A percentile compares a stretch with the other conserved stretches of the same genome.
phyloP scores from a whole-genome alignment of 495 filamentous ascomycete genomes.

The Aspergillus incahuasiensis region DNA sequence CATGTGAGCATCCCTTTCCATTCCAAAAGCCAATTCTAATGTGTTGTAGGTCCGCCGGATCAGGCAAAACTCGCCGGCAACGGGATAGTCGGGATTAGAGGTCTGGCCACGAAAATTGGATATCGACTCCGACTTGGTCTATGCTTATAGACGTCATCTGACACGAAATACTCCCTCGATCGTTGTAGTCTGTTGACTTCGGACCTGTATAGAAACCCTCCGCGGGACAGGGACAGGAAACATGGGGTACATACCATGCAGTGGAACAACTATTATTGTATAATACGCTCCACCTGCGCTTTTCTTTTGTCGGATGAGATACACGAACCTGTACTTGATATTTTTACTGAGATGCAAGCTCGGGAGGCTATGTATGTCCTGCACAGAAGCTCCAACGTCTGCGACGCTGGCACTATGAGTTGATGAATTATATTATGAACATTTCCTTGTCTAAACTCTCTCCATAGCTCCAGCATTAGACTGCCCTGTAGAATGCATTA shows the following conservation, averaged over 20 bases:
- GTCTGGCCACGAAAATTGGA: slow-evolving; percentile 10
- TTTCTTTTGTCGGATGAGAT: slow-evolving; percentile 13
- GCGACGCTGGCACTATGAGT: slow-evolving; percentile 28
- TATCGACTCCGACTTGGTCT: slow-evolving; percentile 1
- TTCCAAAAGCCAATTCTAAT: neutral
- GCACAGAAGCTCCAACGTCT: slow-evolving; percentile 23
- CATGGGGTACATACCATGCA: neutral
- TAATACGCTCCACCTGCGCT: neutral
- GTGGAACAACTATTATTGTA: neutral
- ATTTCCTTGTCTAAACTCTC: slow-evolving; percentile 5
- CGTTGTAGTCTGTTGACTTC: slow-evolving; percentile 7
- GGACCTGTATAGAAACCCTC: slow-evolving; percentile 16
- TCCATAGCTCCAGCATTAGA: neutral
- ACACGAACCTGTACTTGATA: slow-evolving; percentile 19
- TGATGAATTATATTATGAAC: slow-evolving; percentile 29
- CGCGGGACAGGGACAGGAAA: neutral
- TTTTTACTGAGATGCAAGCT: slow-evolving; percentile 12
- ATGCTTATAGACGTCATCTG: slow-evolving; percentile 2
- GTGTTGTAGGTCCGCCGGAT: slow-evolving; percentile 34
- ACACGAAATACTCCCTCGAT: slow-evolving; percentile 4
- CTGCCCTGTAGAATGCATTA: neutral
- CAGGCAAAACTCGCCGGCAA: slow-evolving; percentile 33
- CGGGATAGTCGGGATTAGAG: slow-evolving; percentile 26
- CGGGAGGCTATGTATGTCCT: slow-evolving; percentile 20
- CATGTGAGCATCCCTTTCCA: slow-evolving; percentile 65